A percentile compares a stretch with the other conserved stretches of the same genome.
These are phyloP conservation scores for Betula pendula DNA, from an alignment of 306 rosid species.

Conservation along the genomic window DNA sequence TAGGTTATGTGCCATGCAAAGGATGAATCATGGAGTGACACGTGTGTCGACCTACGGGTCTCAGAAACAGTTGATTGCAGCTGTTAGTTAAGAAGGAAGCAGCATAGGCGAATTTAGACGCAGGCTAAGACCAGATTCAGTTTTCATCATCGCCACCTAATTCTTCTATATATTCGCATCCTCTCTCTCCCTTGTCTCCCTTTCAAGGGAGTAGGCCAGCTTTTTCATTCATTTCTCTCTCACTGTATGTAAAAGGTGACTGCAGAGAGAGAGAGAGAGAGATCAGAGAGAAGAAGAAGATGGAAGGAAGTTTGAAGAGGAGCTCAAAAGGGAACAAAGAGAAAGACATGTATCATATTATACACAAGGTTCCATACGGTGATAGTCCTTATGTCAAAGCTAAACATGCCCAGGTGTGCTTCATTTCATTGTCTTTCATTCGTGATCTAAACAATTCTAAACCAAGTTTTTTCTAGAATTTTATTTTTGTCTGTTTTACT, in stretches of 20 bases:
- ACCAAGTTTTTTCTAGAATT: too few relatives aligned
- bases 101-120: slow-evolving; percentile 16
- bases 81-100: not conserved
- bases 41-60: slow-evolving; percentile 16
- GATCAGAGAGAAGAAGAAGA: slow-evolving; percentile 10
- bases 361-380: slow-evolving; percentile 81
- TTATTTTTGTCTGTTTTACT: not conserved
- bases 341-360: slow-evolving; percentile 65
- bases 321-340: slow-evolving; percentile 49
- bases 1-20: not conserved
- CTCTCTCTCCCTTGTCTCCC: not conserved
- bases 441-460: too few relatives aligned
- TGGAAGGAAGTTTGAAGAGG: slow-evolving; percentile 39
- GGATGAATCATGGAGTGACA: not conserved
- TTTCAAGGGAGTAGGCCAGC: not conserved
- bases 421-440: slow-evolving; percentile 5
- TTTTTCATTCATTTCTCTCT: not conserved
- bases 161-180: slow-evolving; percentile 3
- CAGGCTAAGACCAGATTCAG: not conserved
- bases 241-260: too few relatives aligned
- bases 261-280: too few relatives aligned
- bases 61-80: not conserved
- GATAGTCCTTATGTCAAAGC: slow-evolving; percentile 89
- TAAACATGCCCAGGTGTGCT: slow-evolving; percentile 83
- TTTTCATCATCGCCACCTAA: not conserved